phyloP scores from a whole-genome alignment of 306 rosid genomes.

The Casuarina glauca region DNA sequence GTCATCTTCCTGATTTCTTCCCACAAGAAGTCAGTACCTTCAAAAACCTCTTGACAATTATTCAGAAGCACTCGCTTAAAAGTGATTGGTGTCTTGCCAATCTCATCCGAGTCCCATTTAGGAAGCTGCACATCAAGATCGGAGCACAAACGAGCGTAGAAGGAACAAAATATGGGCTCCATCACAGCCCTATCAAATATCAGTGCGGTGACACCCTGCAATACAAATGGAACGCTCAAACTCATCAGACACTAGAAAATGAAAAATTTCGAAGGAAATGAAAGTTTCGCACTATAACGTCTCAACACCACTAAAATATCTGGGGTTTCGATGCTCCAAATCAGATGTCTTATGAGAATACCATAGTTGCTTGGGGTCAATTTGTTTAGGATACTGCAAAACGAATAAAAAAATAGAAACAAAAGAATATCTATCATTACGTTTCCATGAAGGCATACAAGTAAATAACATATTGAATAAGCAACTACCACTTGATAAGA shows the following conservation, averaged over 20 bases:
- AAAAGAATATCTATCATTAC: not conserved
- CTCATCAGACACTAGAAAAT: too few species aligned
- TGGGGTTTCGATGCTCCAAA: slow-evolving; percentile 31
- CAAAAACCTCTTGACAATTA: slow-evolving; percentile 48
- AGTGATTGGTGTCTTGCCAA: too few species aligned
- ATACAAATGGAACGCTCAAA: too few species aligned
- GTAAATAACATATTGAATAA: not conserved
- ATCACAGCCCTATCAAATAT: too few species aligned
- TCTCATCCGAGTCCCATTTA: too few species aligned
- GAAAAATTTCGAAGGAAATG: too few species aligned
- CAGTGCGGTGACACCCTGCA: too few species aligned
- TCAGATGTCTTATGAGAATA: slow-evolving; percentile 42
- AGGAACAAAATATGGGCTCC: too few species aligned
- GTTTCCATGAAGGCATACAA: not conserved
- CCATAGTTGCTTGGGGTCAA: slow-evolving; percentile 52
- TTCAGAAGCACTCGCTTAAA: not conserved
- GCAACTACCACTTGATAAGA: not conserved
- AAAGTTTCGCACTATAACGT: too few species aligned
- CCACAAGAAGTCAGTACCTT: slow-evolving; percentile 39
- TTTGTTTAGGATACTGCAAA: slow-evolving; percentile 46
- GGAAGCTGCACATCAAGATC: too few species aligned
- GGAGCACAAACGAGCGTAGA: too few species aligned
- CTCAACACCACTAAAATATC: slow-evolving; percentile 40
- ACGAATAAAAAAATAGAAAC: not conserved
- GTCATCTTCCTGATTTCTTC: slow-evolving; percentile 43